Base-by-base conservation (phyloP, 2,329 filamentous ascomycete species). In the Lachnellula suecica region DNA sequence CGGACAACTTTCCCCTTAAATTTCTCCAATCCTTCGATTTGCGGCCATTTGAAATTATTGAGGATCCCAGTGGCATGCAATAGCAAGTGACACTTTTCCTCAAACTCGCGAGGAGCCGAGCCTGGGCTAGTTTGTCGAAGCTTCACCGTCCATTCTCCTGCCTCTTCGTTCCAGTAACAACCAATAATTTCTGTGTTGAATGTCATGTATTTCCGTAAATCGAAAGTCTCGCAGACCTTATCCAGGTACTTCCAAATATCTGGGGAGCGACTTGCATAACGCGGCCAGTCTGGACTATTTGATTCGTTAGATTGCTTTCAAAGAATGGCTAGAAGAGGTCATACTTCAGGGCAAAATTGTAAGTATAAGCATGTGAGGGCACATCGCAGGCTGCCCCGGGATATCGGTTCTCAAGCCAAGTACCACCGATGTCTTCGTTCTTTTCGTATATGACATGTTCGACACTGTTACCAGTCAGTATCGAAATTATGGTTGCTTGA, bases 291-390 rank as follows among this genome's bases (percentile, higher is more conserved):
- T 2, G 78, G 70, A 45, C 56, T 43, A 7, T 1, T 4, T 27
- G 38, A 31, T 9, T 49, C 31, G 25, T 38, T 29, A 31, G 22
- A 15, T 17, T 29, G 17, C n/a, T 37, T 15, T 17, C 31, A n/a
- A 23, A n/a, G 17, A 27, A 3, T 19, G 24, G 15, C 49, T 42
- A 13, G 15, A 6, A 48, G 31, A 22, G n/a, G n/a, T n/a, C n/a
- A 20, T 52, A 53, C 55, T 83, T 83, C 51, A 81, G 77, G 31
- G 79, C 81, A 60, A 84, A 85, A n/a, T 77, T 81, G 64, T 75
- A 83, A 24, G 60, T 59, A 44, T 63, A 64, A 6, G 54, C 53
- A 43, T 65, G 60, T 24, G 60, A 61, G 17, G 63, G 63, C 15
- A 63, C 44, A 45, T 65, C 63, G 42, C 48, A 44, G 31, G 31